phyloP scores from a whole-genome alignment of 2,329 filamentous ascomycete species.

The Diatrype stigma region DNA sequence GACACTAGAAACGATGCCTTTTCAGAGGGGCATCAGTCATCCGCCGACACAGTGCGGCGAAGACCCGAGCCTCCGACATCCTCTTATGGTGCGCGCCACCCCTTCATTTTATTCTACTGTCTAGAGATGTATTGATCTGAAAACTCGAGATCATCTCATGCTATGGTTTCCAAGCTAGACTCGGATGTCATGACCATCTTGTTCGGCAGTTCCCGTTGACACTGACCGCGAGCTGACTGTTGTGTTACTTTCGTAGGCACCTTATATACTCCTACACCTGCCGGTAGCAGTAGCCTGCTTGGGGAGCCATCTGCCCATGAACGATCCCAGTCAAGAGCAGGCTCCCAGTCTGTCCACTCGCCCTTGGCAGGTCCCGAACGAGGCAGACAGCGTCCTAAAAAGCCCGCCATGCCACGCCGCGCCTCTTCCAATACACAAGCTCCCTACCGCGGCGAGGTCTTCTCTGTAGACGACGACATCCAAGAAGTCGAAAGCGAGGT shows the following conservation, averaged over 20 bases:
- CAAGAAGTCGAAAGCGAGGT: constrained; percentile 73
- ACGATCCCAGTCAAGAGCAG: constrained; percentile 32
- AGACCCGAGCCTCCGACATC: constrained; percentile 50
- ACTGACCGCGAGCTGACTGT: constrained; percentile 18
- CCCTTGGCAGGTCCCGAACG: constrained; percentile 44
- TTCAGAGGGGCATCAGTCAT: constrained; percentile 50
- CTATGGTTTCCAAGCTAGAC: not conserved
- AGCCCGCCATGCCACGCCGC: constrained; percentile 69
- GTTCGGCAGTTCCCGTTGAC: not conserved
- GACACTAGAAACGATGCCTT: constrained; percentile 39
- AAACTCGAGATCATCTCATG: constrained; percentile 5
- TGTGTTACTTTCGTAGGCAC: constrained; percentile 26
- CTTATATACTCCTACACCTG: constrained; percentile 28
- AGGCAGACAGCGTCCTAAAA: constrained; percentile 55
- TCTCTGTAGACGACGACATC: constrained; percentile 85
- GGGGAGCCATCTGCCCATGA: constrained; percentile 36
- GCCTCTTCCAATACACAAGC: constrained; percentile 66
- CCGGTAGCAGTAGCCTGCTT: constrained; percentile 21
- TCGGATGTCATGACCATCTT: not conserved
- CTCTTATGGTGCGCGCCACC: constrained; percentile 49
- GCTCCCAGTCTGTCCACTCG: constrained; percentile 37
- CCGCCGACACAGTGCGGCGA: constrained; percentile 56
- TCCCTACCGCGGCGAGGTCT: constrained; percentile 78
- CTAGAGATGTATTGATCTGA: not conserved
- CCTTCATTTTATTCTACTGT: not conserved